phyloP scores from a whole-genome alignment of 2,329 filamentous ascomycete genomes.

The Stagonosporopsis tanaceti region DNA sequence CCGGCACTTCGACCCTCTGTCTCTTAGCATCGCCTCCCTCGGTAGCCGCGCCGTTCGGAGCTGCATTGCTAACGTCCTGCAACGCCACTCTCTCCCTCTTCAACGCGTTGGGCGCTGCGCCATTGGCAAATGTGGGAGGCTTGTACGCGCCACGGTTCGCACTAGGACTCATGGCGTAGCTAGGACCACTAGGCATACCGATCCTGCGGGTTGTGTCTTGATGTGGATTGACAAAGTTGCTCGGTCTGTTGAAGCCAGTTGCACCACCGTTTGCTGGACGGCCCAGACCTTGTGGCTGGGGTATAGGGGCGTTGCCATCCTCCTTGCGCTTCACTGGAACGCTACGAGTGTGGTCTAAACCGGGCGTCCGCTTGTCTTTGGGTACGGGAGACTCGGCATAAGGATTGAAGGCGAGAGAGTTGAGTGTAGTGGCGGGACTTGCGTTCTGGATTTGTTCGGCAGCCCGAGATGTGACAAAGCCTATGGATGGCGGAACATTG shows the following conservation, averaged over 20 bases:
- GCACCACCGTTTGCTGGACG: conserved; percentile 22
- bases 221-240: conserved; percentile 59
- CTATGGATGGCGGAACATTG: conserved; percentile 45
- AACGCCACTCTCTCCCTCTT: conserved; percentile 49
- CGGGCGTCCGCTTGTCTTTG: conserved; percentile 81
- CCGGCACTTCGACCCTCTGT: conserved; percentile 44
- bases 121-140: conserved; percentile 49
- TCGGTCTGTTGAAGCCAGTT: conserved; percentile 26
- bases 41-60: conserved; percentile 26
- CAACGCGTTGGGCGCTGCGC: conserved; percentile 24
- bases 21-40: conserved; percentile 53
- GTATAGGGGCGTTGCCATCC: conserved; percentile 31
- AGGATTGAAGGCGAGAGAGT: conserved; percentile 57
- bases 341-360: conserved; percentile 81
- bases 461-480: conserved; percentile 57
- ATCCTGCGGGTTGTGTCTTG: conserved; percentile 57
- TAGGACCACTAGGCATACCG: conserved; percentile 56
- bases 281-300: conserved; percentile 21
- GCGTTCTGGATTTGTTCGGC: conserved; percentile 52
- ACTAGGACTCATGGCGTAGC: conserved; percentile 51
- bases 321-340: conserved; percentile 70
- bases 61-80: conserved; percentile 57
- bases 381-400: conserved; percentile 68
- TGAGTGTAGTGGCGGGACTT: conserved; percentile 38
- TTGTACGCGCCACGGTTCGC: conserved; percentile 56